A percentile compares a stretch with the other conserved stretches of the same genome.
Conservation (phyloP, 2,329 filamentous ascomycete genomes). For the Passalora sequoiae region DNA sequence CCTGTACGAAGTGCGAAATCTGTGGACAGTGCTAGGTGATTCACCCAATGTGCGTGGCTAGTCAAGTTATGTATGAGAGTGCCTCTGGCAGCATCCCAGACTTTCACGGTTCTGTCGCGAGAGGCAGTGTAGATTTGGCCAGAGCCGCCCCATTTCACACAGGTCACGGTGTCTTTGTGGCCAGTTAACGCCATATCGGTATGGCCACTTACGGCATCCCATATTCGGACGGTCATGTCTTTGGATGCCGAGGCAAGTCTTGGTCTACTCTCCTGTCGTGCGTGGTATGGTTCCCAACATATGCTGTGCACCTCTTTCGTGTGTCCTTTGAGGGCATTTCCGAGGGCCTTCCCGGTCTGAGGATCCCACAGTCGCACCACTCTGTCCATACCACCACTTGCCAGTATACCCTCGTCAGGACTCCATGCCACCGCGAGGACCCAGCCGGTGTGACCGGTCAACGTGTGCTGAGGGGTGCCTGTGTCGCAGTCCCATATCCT, state of each 20-base stretch:
- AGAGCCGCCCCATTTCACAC: constrained; percentile 90
- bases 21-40: constrained; percentile 87
- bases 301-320: constrained; percentile 83
- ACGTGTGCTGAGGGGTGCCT: constrained; percentile 77
- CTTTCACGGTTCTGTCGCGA: constrained; percentile 86
- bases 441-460: constrained; percentile 86
- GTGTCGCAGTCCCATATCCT: constrained; percentile 94
- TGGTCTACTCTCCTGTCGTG: constrained; percentile 67
- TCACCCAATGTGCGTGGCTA: constrained; percentile 89
- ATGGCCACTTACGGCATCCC: constrained; percentile 71
- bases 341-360: constrained; percentile 68
- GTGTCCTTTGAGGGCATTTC: constrained; percentile 73
- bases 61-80: constrained; percentile 73
- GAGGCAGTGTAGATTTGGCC: constrained; percentile 78
- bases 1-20: constrained; percentile 83
- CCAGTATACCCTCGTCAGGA: constrained; percentile 73
- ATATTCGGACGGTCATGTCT: constrained; percentile 81
- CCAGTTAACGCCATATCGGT: constrained; percentile 80
- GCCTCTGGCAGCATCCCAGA: constrained; percentile 79
- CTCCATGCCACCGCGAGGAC: constrained; percentile 84
- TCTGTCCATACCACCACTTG: constrained; percentile 90
- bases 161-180: constrained; percentile 83
- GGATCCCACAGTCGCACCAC: constrained; percentile 87
- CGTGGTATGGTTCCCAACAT: constrained; percentile 89
- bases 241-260: constrained; percentile 83